Base-by-base conservation (phyloP, 2,329 filamentous ascomycete species). In the Talaromyces marneffei region DNA sequence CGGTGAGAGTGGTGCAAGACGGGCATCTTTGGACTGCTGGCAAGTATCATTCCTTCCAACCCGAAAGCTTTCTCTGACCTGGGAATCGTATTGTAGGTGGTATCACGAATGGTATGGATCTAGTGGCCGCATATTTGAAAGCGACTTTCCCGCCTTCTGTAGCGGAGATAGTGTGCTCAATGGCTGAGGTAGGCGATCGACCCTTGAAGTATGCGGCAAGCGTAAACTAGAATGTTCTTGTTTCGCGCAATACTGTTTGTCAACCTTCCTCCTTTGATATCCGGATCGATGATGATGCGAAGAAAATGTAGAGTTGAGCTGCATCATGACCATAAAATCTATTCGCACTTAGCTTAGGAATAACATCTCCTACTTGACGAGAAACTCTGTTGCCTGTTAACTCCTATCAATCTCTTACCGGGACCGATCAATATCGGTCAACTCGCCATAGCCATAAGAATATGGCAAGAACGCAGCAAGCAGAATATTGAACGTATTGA, bases 141-240 rank as follows among this genome's bases (percentile, higher is more conserved):
- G 62, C 63, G 4, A 65, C 65, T 16, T 70, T 67, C 31, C 63
- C 68, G 2, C 54, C 59, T 0, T 55, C 66, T n/a, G 59, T 76
- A 4, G 69, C 72, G 5, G 71, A 76, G 23, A 66, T 68, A 0
- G 69, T 77, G 25, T 69, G 73, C 39, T 63, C 63, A 16, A 67
- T 73, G 63, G 74, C 74, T 6, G 75, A 76, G 57, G 67, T 77
- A 1, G 65, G 66, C 2, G 65, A 67, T 50, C 52, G 48, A 33
- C 27, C 48, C 23, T 20, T 52, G 48, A 35, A 52, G 18, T 52
- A 52, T 16, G 29, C 29, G 14, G n/a, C 48, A 2, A 33, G 27
- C 20, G n/a, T 33, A 29, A 35, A 52, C 5, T 52, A 52, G 48
- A 5, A 20, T 20, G 29, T 7, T 20, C 16, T 20, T 4, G 9